Evolutionary conservation across 2,329 filamentous ascomycete species (phyloP), one percentile per base, ranked within the genome.

Genomic region (Moelleriella libera): DNA sequence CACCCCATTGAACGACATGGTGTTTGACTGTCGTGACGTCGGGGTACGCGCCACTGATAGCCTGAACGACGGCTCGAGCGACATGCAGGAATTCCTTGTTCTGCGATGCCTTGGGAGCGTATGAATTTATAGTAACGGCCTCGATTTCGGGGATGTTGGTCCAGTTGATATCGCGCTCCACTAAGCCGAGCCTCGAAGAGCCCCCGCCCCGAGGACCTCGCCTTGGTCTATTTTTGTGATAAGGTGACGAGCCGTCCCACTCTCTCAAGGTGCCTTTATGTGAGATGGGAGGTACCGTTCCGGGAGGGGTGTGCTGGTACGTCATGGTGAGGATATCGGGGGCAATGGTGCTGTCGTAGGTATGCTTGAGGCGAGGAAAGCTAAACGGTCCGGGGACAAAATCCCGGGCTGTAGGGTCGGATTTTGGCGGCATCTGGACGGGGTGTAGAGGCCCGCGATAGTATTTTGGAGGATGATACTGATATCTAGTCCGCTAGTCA

Each of bases 391-490:
- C 92, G 1, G 92, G 89, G 30, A 85, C 74, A 64, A 92, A 98
- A 60, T 88, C 75, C 61, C 92, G 84, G 50, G 92, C 95, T 30
- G 83, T 77, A 1, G 89, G 89, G 58, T 96, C 86, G 52, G 89
- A 92, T 46, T 82, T 77, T 40, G 81, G 76, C n/a, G 88, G 90
- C 50, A 88, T 85, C 69, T 95, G 88, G 59, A 96, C 81, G 45
- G 92, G 92, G 63, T 97, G 89, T 29, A 97, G 75, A 53, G 89
- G 89, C 48, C 92, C 92, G 59, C 90, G 86, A 66, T 95, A 82
- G 75, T 89, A 98, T 69, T 90, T 92, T 53, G 92, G 92, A 45
- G 90, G 83, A 54, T 89, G 88, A 67, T 85, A 97, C 67, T 94
- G 86, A 70, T 97, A 98, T 75, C 90, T 94, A 52, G 41, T 28